A percentile compares a stretch with the other conserved stretches of the same genome.
phyloP scores from a whole-genome alignment of 2,329 filamentous ascomycete species.

The Grosmannia clavigera region DNA sequence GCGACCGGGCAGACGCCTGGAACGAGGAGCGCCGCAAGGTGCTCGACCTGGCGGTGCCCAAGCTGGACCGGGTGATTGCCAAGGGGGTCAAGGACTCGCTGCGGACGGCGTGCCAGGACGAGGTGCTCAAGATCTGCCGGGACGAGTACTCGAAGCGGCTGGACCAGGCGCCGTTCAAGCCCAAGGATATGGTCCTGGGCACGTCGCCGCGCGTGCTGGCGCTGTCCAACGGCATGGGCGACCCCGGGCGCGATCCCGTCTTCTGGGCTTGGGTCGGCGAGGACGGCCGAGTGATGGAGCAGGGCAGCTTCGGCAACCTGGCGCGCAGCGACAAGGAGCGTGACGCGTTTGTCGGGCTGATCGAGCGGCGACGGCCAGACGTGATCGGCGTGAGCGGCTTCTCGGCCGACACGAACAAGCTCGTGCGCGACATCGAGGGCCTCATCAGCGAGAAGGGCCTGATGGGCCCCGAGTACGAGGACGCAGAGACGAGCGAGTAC shows the following conservation, averaged over 20 bases:
- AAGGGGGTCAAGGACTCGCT: conserved; percentile 93
- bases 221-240: conserved; percentile 73
- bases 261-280: conserved; percentile 92
- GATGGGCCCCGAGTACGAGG: conserved; percentile 69
- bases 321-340: conserved; percentile 54
- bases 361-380: conserved; percentile 72
- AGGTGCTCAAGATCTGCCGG: conserved; percentile 75
- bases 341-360: conserved; percentile 63
- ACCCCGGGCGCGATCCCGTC: conserved; percentile 61
- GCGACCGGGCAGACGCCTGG: conserved; percentile 90
- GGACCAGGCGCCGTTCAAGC: conserved; percentile 92
- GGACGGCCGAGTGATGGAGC: conserved; percentile 77
- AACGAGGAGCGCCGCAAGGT: conserved; percentile 78
- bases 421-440: conserved; percentile 69
- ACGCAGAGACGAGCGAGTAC: conserved; percentile 63
- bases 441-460: conserved; percentile 69
- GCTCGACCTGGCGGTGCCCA: conserved; percentile 66
- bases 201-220: conserved; percentile 79
- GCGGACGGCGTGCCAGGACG: conserved; percentile 85
- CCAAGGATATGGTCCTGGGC: conserved; percentile 80
- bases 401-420: conserved; percentile 71
- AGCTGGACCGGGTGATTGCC: conserved; percentile 71
- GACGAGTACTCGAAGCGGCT: conserved; percentile 82
- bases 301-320: conserved; percentile 76
- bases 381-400: conserved; percentile 84